These are phyloP conservation scores for Debaryomycetaceae sp. DNA, from an alignment of 1,139 yeast species.

Conservation along the genomic window DNA sequence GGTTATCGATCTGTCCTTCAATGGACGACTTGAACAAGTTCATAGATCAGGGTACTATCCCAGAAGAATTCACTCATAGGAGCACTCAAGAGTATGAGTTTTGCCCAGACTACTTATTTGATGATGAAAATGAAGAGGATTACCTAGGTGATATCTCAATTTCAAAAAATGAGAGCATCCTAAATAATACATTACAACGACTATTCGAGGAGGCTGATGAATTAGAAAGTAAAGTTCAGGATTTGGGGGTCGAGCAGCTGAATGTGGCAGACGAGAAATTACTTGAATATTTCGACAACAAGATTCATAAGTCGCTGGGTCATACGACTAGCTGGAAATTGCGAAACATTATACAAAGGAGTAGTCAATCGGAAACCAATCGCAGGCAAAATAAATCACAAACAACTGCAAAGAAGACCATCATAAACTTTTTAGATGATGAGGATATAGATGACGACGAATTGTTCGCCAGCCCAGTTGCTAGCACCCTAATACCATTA, in stretches of 20 bases:
- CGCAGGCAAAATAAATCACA: slow-evolving; percentile 1
- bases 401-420: slow-evolving; percentile 30
- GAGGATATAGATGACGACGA: slow-evolving; percentile 30
- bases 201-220: slow-evolving; percentile 16
- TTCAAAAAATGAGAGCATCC: slow-evolving; percentile 7
- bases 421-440: slow-evolving; percentile 50
- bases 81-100: not conserved
- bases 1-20: slow-evolving; percentile 58
- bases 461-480: slow-evolving; percentile 50
- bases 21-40: slow-evolving; percentile 18
- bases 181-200: slow-evolving; percentile 21
- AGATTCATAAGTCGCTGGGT: slow-evolving; percentile 70
- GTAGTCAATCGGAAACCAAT: slow-evolving; percentile 36
- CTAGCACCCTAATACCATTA: slow-evolving; percentile 29
- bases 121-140: slow-evolving; percentile 29
- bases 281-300: slow-evolving; percentile 76
- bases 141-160: slow-evolving; percentile 11
- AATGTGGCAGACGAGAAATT: slow-evolving; percentile 59
- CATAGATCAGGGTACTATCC: not conserved
- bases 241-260: slow-evolving; percentile 13
- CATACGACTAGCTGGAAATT: slow-evolving; percentile 90
- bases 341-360: slow-evolving; percentile 13
- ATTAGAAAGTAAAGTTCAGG: slow-evolving; percentile 4
- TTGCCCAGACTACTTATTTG: slow-evolving; percentile 6
- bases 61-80: not conserved